Percentiles rank a stretch among this genome's conserved stretches.
Evolutionary conservation across 1,139 yeast species (phyloP).

Genomic region (Saccharomyces hybrid): DNA sequence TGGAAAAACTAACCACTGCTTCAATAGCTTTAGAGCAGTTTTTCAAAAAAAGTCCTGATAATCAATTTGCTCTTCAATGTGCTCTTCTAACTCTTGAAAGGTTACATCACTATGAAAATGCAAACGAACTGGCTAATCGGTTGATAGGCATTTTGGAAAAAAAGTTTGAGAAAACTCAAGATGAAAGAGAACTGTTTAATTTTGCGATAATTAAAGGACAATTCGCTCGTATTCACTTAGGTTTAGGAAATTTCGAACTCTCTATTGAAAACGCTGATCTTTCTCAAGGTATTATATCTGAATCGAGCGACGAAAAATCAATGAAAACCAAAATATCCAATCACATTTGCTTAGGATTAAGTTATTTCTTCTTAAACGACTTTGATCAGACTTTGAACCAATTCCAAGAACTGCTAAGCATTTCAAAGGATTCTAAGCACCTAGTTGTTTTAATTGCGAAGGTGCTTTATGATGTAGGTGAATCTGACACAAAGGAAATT

Average conservation of each 20-base stretch:
- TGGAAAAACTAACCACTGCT: conserved; percentile 62
- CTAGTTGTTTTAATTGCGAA: conserved; percentile 72
- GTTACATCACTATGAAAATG: conserved; percentile 51
- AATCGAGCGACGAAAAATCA: conserved; percentile 30
- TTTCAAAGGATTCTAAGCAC: conserved; percentile 48
- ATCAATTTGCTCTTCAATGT: conserved; percentile 53
- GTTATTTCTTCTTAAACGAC: conserved; percentile 53
- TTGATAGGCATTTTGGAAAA: conserved; percentile 48
- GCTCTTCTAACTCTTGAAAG: conserved; percentile 63
- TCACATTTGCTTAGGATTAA: conserved; percentile 61
- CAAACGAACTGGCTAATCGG: conserved; percentile 41
- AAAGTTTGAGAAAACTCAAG: conserved; percentile 52
- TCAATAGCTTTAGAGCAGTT: conserved; percentile 67
- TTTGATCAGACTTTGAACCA: conserved; percentile 61
- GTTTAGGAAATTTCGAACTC: conserved; percentile 43
- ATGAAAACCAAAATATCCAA: conserved; percentile 44
- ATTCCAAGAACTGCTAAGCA: conserved; percentile 53
- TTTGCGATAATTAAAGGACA: conserved; percentile 61
- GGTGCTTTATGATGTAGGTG: conserved; percentile 65
- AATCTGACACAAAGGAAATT: conserved; percentile 69
- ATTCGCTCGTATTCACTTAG: conserved; percentile 62
- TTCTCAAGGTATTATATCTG: conserved; percentile 46
- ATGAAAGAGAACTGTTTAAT: conserved; percentile 39
- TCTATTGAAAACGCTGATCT: conserved; percentile 59
- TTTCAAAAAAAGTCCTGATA: conserved; percentile 58